phyloP scores from a whole-genome alignment of 139 green algal genomes.

The Chlorella sp. region DNA sequence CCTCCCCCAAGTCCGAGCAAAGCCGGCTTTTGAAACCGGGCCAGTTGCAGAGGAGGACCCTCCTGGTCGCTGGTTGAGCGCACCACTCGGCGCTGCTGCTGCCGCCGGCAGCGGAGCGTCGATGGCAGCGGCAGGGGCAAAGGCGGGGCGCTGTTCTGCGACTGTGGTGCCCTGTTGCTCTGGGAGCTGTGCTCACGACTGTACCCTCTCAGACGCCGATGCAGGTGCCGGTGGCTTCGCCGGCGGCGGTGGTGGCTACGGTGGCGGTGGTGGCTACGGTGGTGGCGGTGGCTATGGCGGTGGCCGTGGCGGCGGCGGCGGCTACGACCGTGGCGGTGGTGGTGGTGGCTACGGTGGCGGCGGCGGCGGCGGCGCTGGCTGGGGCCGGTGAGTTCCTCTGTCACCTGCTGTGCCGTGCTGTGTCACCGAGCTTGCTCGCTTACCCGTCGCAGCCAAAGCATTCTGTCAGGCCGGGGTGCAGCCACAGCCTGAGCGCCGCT shows the following conservation, averaged over 20 bases:
- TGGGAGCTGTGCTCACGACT: no score
- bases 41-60: no score
- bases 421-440: not conserved
- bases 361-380: constrained; percentile 31
- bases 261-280: constrained; percentile 36
- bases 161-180: no score
- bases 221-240: constrained; percentile 21
- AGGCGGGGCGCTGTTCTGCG: no score
- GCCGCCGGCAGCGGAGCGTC: no score
- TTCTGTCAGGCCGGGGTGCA: no score
- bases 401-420: not conserved
- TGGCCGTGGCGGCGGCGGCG: constrained; percentile 45
- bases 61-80: no score
- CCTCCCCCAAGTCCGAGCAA: no score
- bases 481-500: no score
- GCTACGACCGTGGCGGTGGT: constrained; percentile 33
- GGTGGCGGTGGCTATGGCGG: constrained; percentile 20
- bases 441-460: not conserved
- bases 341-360: constrained; percentile 45
- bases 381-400: constrained; percentile 3
- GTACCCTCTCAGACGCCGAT: not conserved
- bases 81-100: no score
- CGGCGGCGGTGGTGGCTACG: constrained; percentile 32
- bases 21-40: no score
- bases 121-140: no score